Percentiles rank a stretch among this genome's conserved stretches.
Conservation (phyloP, 768 basidiomycete species). For the Xanthoconium stramineum region DNA sequence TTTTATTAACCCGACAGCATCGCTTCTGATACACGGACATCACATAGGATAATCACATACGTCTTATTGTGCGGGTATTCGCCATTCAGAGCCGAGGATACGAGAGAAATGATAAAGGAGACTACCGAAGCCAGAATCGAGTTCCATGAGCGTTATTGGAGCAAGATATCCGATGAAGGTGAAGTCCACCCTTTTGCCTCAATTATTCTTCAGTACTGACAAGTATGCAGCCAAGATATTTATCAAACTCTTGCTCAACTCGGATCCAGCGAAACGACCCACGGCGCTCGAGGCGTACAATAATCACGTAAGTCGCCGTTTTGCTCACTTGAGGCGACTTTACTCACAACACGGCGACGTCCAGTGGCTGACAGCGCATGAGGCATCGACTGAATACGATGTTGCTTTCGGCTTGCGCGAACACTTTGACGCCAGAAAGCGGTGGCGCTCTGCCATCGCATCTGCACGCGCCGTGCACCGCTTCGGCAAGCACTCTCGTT, state of each 20-base stretch:
- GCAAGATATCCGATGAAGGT: conserved; percentile 81
- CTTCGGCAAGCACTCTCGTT: conserved; percentile 26
- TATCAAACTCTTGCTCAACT: conserved; percentile 64
- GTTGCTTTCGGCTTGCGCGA: conserved; percentile 70
- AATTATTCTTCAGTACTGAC: neutral
- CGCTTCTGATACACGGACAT: neutral
- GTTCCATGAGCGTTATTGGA: conserved; percentile 95
- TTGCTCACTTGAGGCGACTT: neutral
- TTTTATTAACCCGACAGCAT: neutral
- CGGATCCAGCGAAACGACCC: conserved; percentile 67
- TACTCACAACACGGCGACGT: neutral
- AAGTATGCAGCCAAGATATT: conserved; percentile 71
- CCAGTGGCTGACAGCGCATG: conserved; percentile 73
- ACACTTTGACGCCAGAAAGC: conserved; percentile 73
- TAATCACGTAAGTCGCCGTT: conserved; percentile 50
- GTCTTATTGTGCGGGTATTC: conserved; percentile 94
- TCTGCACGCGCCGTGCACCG: conserved; percentile 41
- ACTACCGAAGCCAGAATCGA: conserved; percentile 82
- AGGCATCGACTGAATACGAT: conserved; percentile 69
- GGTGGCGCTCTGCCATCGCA: conserved; percentile 71
- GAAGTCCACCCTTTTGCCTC: conserved; percentile 5
- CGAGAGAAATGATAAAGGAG: conserved; percentile 71
- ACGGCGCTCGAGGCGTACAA: conserved; percentile 70
- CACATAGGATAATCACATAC: conserved; percentile 83
- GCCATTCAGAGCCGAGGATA: conserved; percentile 86